Percentiles rank a stretch among this genome's conserved stretches.
Evolutionary conservation across 805 yeast genomes (phyloP).

Genomic region (Cyberlindnera xylosilytica): DNA sequence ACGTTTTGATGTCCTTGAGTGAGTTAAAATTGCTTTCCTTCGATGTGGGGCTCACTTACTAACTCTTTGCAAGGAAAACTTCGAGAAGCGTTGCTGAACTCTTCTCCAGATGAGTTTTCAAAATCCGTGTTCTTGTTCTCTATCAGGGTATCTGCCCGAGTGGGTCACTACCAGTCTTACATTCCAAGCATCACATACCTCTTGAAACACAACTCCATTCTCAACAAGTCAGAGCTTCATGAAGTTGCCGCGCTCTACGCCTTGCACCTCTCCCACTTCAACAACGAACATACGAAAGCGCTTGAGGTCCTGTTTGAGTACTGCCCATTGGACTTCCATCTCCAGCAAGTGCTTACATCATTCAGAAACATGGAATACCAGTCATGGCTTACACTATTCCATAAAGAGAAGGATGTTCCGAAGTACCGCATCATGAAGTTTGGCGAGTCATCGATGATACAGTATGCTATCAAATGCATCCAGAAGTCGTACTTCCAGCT

Average conservation of each 20-base stretch:
- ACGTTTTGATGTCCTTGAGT: conserved; percentile 35
- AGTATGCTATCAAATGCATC: conserved; percentile 33
- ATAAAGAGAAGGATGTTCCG: conserved; percentile 14
- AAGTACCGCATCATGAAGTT: conserved; percentile 37
- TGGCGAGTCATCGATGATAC: conserved; percentile 36
- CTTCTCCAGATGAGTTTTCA: conserved; percentile 38
- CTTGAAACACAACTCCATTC: conserved; percentile 16
- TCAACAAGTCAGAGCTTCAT: conserved; percentile 33
- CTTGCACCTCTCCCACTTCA: conserved; percentile 38
- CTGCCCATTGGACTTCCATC: conserved; percentile 29
- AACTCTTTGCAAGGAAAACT: conserved; percentile 38
- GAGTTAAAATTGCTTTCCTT: too few relatives aligned
- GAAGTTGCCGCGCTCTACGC: conserved; percentile 41
- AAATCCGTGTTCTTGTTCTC: conserved; percentile 48
- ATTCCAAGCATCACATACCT: conserved; percentile 47
- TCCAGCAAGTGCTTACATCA: conserved; percentile 31
- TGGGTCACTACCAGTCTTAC: conserved; percentile 56
- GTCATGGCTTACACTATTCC: conserved; percentile 31
- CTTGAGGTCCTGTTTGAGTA: conserved; percentile 28
- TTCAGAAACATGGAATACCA: conserved; percentile 32
- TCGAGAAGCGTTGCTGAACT: conserved; percentile 49
- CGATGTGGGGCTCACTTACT: background rate
- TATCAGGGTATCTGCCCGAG: conserved; percentile 41
- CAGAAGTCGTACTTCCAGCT: conserved; percentile 38
- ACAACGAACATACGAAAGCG: conserved; percentile 17